These are phyloP conservation scores for Nakaseomyces bracarensis DNA, from an alignment of 1,139 yeast genomes.

Conservation along the genomic window DNA sequence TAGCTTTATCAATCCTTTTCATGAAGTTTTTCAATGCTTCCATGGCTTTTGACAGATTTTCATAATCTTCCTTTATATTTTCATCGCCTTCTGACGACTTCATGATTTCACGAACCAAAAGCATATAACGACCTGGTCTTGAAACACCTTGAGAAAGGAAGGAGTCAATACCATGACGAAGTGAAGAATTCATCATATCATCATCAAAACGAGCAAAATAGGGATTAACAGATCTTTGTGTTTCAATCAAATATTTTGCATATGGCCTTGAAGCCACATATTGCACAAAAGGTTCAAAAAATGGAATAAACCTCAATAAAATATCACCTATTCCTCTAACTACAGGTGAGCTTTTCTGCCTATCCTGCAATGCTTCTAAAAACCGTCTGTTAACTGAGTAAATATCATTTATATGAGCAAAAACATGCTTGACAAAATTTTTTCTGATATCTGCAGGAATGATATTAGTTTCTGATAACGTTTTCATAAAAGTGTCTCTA, in stretches of 20 bases:
- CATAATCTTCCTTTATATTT: slow-evolving; percentile 55
- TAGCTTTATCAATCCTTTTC: slow-evolving; percentile 75
- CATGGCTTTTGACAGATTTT: slow-evolving; percentile 63
- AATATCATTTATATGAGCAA: slow-evolving; percentile 82
- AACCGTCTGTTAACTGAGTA: slow-evolving; percentile 74
- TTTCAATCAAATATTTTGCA: slow-evolving; percentile 91
- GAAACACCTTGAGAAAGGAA: slow-evolving; percentile 93
- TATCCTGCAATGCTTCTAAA: slow-evolving; percentile 79
- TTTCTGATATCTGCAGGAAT: slow-evolving; percentile 87
- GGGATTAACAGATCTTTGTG: slow-evolving; percentile 85
- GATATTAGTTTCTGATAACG: slow-evolving; percentile 73
- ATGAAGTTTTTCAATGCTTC: slow-evolving; percentile 69
- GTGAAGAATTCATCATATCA: slow-evolving; percentile 74
- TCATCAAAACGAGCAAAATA: slow-evolving; percentile 87
- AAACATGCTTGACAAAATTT: slow-evolving; percentile 82
- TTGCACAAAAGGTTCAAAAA: slow-evolving; percentile 83
- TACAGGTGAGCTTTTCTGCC: slow-evolving; percentile 84
- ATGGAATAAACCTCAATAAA: slow-evolving; percentile 72
- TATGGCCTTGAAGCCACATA: slow-evolving; percentile 96
- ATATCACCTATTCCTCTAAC: slow-evolving; percentile 83
- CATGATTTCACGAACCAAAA: slow-evolving; percentile 71
- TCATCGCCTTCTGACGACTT: slow-evolving; percentile 55
- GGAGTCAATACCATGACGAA: slow-evolving; percentile 86
- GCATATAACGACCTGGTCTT: slow-evolving; percentile 89
- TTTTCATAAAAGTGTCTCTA: slow-evolving; percentile 90